Evolutionary conservation across 345 rosid genomes (phyloP).

Genomic region (Brassica rapa): DNA sequence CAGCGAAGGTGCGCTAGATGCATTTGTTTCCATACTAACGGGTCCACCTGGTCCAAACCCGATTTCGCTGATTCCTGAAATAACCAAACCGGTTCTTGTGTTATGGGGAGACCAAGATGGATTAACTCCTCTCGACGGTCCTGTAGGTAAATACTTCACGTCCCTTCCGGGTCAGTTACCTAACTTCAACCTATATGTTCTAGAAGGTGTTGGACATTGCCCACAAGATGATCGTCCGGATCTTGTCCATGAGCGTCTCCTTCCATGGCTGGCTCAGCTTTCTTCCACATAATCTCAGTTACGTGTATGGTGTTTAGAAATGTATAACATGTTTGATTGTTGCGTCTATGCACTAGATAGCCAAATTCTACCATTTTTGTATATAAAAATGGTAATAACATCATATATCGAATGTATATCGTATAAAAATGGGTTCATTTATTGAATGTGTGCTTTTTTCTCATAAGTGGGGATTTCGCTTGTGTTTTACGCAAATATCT

Average conservation of each 20-base stretch:
- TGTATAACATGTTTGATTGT: conserved; percentile 7
- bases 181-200: conserved; percentile 59
- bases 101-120: conserved; percentile 90
- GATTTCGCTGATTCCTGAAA: conserved; percentile 56
- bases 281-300: conserved; percentile 32
- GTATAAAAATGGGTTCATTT: neutral
- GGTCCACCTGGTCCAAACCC: conserved; percentile 98
- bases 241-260: conserved; percentile 68
- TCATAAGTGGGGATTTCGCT: no score
- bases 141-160: conserved; percentile 78
- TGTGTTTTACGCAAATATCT: no score
- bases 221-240: conserved; percentile 88
- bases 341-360: neutral
- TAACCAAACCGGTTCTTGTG: conserved; percentile 61
- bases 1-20: conserved; percentile 84
- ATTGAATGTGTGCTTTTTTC: neutral
- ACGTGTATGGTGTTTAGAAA: conserved; percentile 20
- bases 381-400: neutral
- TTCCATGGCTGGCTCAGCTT: conserved; percentile 74
- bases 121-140: conserved; percentile 83
- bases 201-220: conserved; percentile 86
- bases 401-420: no score
- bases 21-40: conserved; percentile 76
- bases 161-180: conserved; percentile 56
- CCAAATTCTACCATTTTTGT: neutral